Percentiles rank a stretch among this genome's conserved stretches.
These are phyloP conservation scores for Tulasnella calospora DNA, from an alignment of 768 basidiomycete species.

Conservation along the genomic window DNA sequence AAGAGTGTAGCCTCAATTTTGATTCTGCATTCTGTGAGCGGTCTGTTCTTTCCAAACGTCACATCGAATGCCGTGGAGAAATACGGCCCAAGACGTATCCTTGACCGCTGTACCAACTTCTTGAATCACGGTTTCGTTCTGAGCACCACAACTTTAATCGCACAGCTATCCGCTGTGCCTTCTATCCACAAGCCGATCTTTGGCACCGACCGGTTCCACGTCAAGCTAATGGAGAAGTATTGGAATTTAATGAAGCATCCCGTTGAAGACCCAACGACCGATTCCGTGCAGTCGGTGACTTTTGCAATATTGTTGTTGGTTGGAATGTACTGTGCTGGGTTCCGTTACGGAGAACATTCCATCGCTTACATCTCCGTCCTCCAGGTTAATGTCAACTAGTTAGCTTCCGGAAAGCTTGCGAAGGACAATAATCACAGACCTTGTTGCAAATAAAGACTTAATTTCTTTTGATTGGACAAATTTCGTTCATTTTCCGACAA, in stretches of 20 bases:
- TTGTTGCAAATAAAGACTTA: not conserved
- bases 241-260: not conserved
- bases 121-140: not conserved
- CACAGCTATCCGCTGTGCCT: not conserved
- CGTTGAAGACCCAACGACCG: not conserved
- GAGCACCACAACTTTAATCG: not conserved
- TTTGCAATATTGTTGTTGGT: not conserved
- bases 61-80: not conserved
- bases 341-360: not conserved
- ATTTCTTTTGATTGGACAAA: not conserved
- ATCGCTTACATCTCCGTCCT: not conserved
- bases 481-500: not conserved
- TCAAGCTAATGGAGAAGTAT: not conserved
- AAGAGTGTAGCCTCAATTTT: not conserved
- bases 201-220: not conserved
- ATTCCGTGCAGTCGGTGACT: not conserved
- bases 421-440: not conserved
- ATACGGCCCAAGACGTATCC: not conserved
- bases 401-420: not conserved
- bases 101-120: not conserved
- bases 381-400: not conserved
- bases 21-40: not conserved
- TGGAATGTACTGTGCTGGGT: not conserved
- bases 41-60: not conserved
- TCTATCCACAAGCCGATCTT: not conserved